These are phyloP conservation scores for Discostella stelligeroides DNA, from an alignment of 108 stramenopile species.

Conservation along the genomic window DNA sequence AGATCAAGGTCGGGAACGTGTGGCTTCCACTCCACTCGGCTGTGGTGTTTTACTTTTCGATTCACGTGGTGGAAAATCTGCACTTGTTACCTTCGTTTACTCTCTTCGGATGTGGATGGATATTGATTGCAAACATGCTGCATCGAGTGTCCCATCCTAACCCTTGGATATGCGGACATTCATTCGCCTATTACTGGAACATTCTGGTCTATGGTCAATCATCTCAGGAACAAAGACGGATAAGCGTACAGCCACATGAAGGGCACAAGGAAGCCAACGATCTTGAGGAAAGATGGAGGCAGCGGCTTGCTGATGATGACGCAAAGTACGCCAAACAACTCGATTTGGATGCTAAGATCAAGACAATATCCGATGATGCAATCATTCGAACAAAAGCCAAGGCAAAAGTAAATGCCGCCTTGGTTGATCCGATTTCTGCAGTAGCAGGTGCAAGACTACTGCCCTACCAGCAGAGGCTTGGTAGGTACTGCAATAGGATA, in stretches of 20 bases:
- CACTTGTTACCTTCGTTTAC: conserved; percentile 52
- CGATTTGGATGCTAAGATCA: conserved; percentile 48
- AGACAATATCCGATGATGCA: conserved; percentile 48
- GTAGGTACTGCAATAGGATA: conserved; percentile 30
- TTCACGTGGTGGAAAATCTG: conserved; percentile 64
- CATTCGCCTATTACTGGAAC: conserved; percentile 60
- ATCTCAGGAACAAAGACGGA: conserved; percentile 15
- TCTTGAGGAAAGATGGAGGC: conserved; percentile 47
- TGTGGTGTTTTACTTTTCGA: conserved; percentile 53
- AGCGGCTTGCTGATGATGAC: conserved; percentile 47
- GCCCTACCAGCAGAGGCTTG: conserved; percentile 34
- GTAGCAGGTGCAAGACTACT: conserved; percentile 26
- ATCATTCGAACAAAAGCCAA: conserved; percentile 34
- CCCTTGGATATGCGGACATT: conserved; percentile 70
- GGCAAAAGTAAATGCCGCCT: conserved; percentile 22
- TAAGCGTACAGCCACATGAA: conserved; percentile 31
- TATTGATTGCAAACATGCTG: conserved; percentile 68
- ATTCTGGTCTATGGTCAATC: conserved; percentile 42
- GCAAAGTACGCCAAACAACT: conserved; percentile 44
- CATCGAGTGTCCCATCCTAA: conserved; percentile 65
- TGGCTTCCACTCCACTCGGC: conserved; percentile 73
- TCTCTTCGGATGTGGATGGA: conserved; percentile 61
- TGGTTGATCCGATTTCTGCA: conserved; percentile 56
- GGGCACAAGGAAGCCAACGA: conserved; percentile 45
- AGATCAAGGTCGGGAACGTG: conserved; percentile 57